Evolutionary conservation across 768 basidiomycete genomes (phyloP).

Genomic region (Tulasnella sp.): DNA sequence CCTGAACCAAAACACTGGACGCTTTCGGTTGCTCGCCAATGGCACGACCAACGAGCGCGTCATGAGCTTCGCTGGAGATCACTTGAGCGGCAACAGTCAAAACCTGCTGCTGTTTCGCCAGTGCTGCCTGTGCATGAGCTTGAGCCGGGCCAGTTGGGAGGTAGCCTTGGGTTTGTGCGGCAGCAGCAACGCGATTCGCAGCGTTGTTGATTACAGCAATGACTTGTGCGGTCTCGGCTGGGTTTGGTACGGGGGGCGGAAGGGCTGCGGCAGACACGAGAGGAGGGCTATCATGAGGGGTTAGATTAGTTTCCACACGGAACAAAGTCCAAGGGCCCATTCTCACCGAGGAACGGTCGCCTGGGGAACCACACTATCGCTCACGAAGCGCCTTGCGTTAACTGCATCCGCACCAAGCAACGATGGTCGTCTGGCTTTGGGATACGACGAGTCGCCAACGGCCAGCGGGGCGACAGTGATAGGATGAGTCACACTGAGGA

Average conservation of each 20-base stretch:
- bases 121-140: constrained; percentile 45
- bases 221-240: constrained; percentile 52
- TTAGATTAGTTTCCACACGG: not conserved
- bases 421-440: constrained; percentile 37
- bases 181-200: constrained; percentile 68
- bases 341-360: constrained; percentile 20
- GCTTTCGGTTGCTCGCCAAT: constrained; percentile 33
- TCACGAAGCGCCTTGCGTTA: constrained; percentile 37
- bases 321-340: not conserved
- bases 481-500: constrained; percentile 56
- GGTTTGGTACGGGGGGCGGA: constrained; percentile 23
- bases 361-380: constrained; percentile 36
- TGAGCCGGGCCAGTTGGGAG: not conserved
- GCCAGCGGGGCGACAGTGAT: constrained; percentile 65
- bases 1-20: constrained; percentile 49
- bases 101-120: constrained; percentile 76
- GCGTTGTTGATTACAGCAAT: constrained; percentile 70
- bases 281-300: constrained; percentile 9
- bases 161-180: constrained; percentile 54
- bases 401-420: constrained; percentile 27
- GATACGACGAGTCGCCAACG: constrained; percentile 32
- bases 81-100: constrained; percentile 64
- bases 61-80: constrained; percentile 55
- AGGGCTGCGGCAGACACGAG: constrained; percentile 34
- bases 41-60: constrained; percentile 40